Conservation (phyloP, 257 asterid species). For the Plantago major region DNA sequence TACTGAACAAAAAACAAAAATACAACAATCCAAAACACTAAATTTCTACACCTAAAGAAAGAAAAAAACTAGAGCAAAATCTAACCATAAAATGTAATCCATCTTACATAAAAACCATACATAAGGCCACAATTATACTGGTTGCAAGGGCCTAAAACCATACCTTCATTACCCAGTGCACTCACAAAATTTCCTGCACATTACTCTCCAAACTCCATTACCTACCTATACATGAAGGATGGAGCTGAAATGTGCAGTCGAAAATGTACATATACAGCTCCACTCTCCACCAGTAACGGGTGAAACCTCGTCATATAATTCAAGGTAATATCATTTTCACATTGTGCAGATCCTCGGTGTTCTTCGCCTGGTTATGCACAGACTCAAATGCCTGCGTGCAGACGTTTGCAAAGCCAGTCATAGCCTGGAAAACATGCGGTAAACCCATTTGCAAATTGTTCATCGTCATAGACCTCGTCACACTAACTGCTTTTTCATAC, state of each 20-base stretch:
- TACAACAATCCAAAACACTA: constrained; percentile 12
- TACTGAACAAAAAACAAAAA: constrained; percentile 3
- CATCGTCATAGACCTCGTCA: constrained; percentile 81
- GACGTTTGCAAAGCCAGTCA: constrained; percentile 83
- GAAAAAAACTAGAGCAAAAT: constrained; percentile 10
- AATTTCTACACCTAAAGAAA: constrained; percentile 21
- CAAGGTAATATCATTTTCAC: constrained; percentile 68
- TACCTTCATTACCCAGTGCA: constrained; percentile 1
- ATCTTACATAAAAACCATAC: constrained; percentile 21
- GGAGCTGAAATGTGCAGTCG: neutral
- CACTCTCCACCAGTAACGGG: neutral
- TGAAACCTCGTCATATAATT: neutral
- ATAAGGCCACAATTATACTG: neutral
- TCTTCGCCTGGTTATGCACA: constrained; percentile 67
- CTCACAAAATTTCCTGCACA: constrained; percentile 18
- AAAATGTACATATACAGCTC: constrained; percentile 7
- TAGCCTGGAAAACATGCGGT: constrained; percentile 91
- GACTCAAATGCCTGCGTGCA: constrained; percentile 78
- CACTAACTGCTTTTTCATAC: constrained; percentile 68
- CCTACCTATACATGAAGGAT: constrained; percentile 22
- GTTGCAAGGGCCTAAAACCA: constrained; percentile 7
- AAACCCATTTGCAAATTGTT: constrained; percentile 86
- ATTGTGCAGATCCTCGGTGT: constrained; percentile 41
- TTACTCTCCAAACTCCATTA: neutral
- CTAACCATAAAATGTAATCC: constrained; percentile 13